Conservation (phyloP, 2,329 filamentous ascomycete species). For the Orbilia blumenaviensis region DNA sequence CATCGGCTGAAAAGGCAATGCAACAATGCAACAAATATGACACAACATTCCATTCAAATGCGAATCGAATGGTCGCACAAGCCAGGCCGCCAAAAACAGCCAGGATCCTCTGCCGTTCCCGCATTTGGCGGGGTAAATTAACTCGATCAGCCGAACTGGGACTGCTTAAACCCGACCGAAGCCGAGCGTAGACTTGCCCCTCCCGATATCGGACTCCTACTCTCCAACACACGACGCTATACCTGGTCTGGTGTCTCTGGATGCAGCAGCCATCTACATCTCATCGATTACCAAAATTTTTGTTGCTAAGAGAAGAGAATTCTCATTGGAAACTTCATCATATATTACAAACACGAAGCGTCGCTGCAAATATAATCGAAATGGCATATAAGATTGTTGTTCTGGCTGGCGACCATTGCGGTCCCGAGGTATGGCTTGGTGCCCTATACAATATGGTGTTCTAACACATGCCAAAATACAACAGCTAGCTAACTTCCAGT, state of each 20-base stretch:
- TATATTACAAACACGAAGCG: too few species aligned
- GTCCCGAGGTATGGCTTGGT: conserved; percentile 82
- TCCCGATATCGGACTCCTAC: conserved; percentile 48
- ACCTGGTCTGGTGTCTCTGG: neutral
- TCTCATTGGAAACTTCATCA: too few species aligned
- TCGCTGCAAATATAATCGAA: neutral
- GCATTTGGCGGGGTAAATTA: conserved; percentile 25
- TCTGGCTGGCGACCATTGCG: conserved; percentile 73
- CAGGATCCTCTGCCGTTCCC: conserved; percentile 18
- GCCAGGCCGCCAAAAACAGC: neutral
- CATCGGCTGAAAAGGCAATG: conserved; percentile 9
- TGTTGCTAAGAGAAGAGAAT: too few species aligned
- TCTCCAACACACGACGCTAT: conserved; percentile 30
- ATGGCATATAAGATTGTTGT: conserved; percentile 56
- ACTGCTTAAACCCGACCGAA: conserved; percentile 25
- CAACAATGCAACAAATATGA: neutral
- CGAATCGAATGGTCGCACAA: conserved; percentile 37
- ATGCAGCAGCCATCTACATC: neutral
- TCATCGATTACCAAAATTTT: neutral
- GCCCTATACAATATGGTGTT: neutral
- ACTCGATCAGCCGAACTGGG: neutral
- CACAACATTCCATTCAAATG: neutral
- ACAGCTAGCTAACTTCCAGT: conserved; percentile 51
- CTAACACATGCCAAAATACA: conserved; percentile 38
- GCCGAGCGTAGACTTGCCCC: neutral